phyloP scores from a whole-genome alignment of 1,284 basidiomycete species.

The Vanrija humicola region DNA sequence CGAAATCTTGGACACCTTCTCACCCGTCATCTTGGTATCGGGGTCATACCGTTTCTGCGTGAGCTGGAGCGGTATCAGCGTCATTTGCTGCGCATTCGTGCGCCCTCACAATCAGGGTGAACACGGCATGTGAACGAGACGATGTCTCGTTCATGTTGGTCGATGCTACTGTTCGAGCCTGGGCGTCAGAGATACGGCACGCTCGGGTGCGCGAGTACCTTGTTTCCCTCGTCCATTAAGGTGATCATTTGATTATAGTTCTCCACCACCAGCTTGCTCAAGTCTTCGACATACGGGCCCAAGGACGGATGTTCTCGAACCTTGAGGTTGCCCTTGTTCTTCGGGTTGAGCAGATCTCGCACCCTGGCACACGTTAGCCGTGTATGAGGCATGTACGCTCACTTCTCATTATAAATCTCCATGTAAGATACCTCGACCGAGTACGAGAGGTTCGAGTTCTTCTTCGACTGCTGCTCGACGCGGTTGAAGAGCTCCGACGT shows the following conservation, averaged over 20 bases:
- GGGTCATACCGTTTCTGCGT: constrained; percentile 84
- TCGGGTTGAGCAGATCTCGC: constrained; percentile 92
- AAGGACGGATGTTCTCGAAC: constrained; percentile 93
- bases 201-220: constrained; percentile 50
- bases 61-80: constrained; percentile 50
- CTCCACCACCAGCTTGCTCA: constrained; percentile 87
- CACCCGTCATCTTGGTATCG: constrained; percentile 79
- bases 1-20: constrained; percentile 94
- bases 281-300: constrained; percentile 95
- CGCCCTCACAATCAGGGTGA: constrained; percentile 67
- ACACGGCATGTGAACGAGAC: constrained; percentile 95
- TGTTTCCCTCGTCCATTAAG: constrained; percentile 99
- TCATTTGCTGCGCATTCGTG: neutral
- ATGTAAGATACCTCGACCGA: constrained; percentile 97
- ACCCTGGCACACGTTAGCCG: constrained; percentile 45
- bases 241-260: constrained; percentile 95
- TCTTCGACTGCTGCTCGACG: constrained; percentile 63
- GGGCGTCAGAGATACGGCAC: neutral
- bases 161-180: constrained; percentile 89
- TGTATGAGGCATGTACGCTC: constrained; percentile 1
- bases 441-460: constrained; percentile 70
- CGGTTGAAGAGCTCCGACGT: constrained; percentile 88
- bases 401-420: constrained; percentile 95
- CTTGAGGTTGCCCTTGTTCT: constrained; percentile 87
- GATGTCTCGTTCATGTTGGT: constrained; percentile 99